Base-by-base conservation (phyloP, 306 rosid genomes). In the Citrullus mucosospermus region DNA sequence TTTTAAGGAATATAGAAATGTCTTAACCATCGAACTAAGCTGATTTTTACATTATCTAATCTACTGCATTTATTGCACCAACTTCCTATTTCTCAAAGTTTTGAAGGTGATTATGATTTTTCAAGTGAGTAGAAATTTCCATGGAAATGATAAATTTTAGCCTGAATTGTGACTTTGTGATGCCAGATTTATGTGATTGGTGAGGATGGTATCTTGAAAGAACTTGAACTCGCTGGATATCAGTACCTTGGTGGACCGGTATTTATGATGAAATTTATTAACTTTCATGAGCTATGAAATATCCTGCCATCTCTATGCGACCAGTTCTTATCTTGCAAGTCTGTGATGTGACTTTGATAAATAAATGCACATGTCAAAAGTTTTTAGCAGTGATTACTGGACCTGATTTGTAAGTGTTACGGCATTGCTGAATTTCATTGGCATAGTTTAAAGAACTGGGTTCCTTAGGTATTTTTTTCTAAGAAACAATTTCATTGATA, bases 161-260 rank as follows among this genome's bases (percentile, higher is more conserved):
- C 66, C 57, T 71, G 41, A 78, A 72, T 88, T 85, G 81, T 81
- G 68, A 39, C 65, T 58, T 51, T 77, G 71, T 60, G 69, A 81
- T 84, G 82, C 80, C 80, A 95, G 99, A 91, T 95, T 72, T 95
- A 95, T 72, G 98, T 95, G 86, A 92, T 95, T 78, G 99, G 99
- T 56, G 99, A 95, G 87, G 99, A 95, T 18, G 99, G 99, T 53
- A 92, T 95, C 86, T 85, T 92, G 91, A 95, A 95, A 86, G 99
- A 92, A 88, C 98, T 95, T 76, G 97, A 95, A 83, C 97, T 92
- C 61, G 99, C 99, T 77, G 99, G 99, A 86, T 88, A 81, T 88
- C 91, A 88, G 75, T 91, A 92, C 83, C 88, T 95, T 82, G 99
- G 99, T 81, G 99, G 99, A 48, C 99, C 98, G 10, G 99, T 95